Evolutionary conservation across 139 green algal genomes (phyloP), one percentile per base, ranked within the genome.

Genomic region (Chlorella sp.): DNA sequence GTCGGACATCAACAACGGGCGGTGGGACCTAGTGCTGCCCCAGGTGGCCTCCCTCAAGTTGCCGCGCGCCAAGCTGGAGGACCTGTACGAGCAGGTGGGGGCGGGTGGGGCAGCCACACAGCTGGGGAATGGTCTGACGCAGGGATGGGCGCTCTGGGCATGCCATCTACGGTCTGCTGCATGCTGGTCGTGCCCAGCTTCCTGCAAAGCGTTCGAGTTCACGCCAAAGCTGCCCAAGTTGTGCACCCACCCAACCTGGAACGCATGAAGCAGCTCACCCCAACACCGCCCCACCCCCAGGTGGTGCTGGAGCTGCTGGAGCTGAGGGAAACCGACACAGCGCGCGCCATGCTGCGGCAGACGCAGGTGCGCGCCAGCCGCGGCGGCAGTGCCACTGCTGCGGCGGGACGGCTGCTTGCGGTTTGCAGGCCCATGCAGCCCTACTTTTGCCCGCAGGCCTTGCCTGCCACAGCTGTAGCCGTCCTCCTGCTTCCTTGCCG

Each of bases 291-390:
- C 60, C 11, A 4, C 41, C 5, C 70, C 7, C 91, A 98, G 94
- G 92, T 99, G 19, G 92, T 98, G 60, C 87, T 99, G 80, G 97
- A 99, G 89, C 95, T 99, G 95, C 85, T 98, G 40, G 97, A 99
- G 92, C 84, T 99, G 86, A 85, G 95, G 0, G 97, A 99, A 86
- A 84, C 94, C 3, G 97, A 99, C 76, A 97, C 95, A 32, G 97
- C 97, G 40, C 86, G 93, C 2, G 93, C 95, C 17, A 96, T 99
- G 90, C 91, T 99, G 70, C 89, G 94, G 13, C 95, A 98, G 83
- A 97, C 96, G 22, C 91, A 96, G 78, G 77, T 83, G 72, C 51
- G 14, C 24, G 51, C 51, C 51, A 3, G 16, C 8, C 11, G 51
- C 51, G 24, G 51, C 16, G 16, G 9, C 51, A 60, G 13, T 60